Evolutionary conservation across 169 alveolate genomes (phyloP).

Genomic region (Eimeria maxima): DNA sequence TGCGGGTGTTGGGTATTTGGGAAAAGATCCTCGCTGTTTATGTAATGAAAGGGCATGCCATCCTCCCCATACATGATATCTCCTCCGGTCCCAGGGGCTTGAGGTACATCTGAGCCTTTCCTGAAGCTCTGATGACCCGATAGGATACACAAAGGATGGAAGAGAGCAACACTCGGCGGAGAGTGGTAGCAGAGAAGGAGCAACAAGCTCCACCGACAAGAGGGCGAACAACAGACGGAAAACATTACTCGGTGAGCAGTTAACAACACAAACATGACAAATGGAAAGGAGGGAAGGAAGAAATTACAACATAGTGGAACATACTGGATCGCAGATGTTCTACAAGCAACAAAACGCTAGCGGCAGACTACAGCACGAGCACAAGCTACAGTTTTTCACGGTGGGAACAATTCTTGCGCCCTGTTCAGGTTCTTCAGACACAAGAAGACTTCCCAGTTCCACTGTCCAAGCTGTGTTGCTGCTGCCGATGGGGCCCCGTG

Average conservation of each 20-base stretch:
- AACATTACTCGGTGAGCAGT: neutral
- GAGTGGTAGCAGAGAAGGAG: neutral
- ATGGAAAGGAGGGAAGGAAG: no score
- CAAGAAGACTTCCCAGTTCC: neutral
- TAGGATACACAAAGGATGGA: neutral
- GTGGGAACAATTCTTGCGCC: neutral
- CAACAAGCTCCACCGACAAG: neutral
- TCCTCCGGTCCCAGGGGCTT: neutral
- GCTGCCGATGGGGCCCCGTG: neutral
- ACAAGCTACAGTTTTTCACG: neutral
- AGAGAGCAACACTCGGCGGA: neutral
- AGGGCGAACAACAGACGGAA: neutral
- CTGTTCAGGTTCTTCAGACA: neutral
- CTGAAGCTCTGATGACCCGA: neutral
- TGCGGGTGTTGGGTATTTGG: neutral
- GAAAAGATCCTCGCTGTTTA: neutral
- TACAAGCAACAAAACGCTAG: neutral
- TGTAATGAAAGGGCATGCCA: neutral
- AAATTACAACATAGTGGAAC: neutral
- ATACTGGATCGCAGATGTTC: neutral
- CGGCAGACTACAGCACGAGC: neutral
- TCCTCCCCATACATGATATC: neutral
- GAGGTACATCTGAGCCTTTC: neutral
- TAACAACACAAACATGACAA: neutral
- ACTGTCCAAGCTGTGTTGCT: neutral